Base-by-base conservation (phyloP, 1,139 yeast species). In the Pichia sp. region DNA sequence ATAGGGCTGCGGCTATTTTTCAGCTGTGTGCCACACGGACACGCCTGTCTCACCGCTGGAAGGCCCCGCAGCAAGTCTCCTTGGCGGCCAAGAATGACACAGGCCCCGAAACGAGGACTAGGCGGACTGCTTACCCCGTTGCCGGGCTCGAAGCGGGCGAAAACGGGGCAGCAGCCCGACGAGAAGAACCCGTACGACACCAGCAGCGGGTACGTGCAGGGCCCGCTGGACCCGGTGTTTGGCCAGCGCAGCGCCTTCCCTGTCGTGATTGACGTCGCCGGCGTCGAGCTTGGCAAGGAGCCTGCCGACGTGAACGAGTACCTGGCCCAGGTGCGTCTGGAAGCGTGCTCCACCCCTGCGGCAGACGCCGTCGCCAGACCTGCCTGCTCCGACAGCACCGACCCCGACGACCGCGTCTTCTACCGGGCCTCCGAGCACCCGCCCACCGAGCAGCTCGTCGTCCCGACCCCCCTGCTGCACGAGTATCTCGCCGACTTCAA, bases 221-320 rank as follows among this genome's bases (percentile, higher is more conserved):
- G 73, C 0, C 73, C 73, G 0, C 15, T 75, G 29, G 78, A 76
- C 57, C 71, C 70, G 2, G 58, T 64, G 7, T 67, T 70, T 54
- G 79, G 79, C 4, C 79, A 76, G 61, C 59, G 76, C 19, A 57
- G 73, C 30, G 79, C 77, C 29, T 74, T 76, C 47, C 80, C 79
- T 0, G 57, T 72, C 5, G 54, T 54, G 6, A 55, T 66, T 10
- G 62, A 61, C 40, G 45, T 60, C 8, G 51, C 32, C 2, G 44
- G 51, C 4, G 56, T 61, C 4, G 63, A 64, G 47, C 42, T 56
- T 10, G 43, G 38, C 1, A 50, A 56, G 19, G 38, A 48, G 1
- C 67, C 69, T 1, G 45, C 56, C 10, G 63, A 59, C 46, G 72
- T 64, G 5, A 54, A 61, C 32, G 61, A 64, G 41, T 69, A 69